Evolutionary conservation across 768 basidiomycete species (phyloP).

Genomic region (Cantharellus anzutake): DNA sequence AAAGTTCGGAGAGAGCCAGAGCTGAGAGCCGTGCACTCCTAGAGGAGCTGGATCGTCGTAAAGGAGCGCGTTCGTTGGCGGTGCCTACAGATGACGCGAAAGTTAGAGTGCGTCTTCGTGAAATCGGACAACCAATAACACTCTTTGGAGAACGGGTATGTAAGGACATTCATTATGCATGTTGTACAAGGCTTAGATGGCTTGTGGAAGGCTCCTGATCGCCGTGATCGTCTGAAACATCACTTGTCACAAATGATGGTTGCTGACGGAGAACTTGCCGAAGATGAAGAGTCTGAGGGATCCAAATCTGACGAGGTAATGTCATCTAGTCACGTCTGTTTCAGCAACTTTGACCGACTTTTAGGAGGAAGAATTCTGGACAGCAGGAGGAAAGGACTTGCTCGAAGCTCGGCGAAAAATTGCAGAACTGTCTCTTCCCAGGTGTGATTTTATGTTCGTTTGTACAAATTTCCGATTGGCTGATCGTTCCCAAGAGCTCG

Average conservation of each 20-base stretch:
- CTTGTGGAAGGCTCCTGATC: slow-evolving; percentile 63
- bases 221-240: slow-evolving; percentile 87
- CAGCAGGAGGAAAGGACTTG: slow-evolving; percentile 74
- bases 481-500: slow-evolving; percentile 77
- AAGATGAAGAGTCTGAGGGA: slow-evolving; percentile 38
- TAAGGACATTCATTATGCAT: slow-evolving; percentile 4
- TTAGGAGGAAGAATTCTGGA: slow-evolving; percentile 90
- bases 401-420: slow-evolving; percentile 68
- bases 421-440: slow-evolving; percentile 87
- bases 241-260: slow-evolving; percentile 87
- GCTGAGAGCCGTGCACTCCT: slow-evolving; percentile 56
- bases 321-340: not conserved
- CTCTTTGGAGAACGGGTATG: slow-evolving; percentile 87
- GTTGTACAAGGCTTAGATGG: not conserved
- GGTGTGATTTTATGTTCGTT: slow-evolving; percentile 33
- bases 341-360: slow-evolving; percentile 3
- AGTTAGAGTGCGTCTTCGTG: slow-evolving; percentile 73
- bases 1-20: slow-evolving; percentile 19
- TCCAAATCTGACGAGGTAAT: slow-evolving; percentile 54
- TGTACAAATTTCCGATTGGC: slow-evolving; percentile 25
- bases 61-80: slow-evolving; percentile 80
- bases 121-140: slow-evolving; percentile 93
- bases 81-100: slow-evolving; percentile 94
- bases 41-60: slow-evolving; percentile 94
- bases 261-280: slow-evolving; percentile 66